A percentile compares a stretch with the other conserved stretches of the same genome.
Evolutionary conservation across 306 rosid species (phyloP).

Genomic region (Abrus precatorius): DNA sequence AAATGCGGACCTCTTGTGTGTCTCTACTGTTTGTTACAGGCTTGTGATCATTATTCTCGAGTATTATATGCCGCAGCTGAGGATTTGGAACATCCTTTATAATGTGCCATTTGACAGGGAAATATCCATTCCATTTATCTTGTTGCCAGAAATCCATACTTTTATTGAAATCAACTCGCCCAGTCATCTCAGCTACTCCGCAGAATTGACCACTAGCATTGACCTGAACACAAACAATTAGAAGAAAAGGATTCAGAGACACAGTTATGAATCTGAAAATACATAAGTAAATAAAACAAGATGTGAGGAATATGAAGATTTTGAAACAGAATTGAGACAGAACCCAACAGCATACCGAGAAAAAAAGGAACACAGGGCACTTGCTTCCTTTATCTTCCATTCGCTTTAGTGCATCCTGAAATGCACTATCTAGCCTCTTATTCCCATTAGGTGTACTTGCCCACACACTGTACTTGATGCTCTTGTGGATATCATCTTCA

Average conservation of each 20-base stretch:
- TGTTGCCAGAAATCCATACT: constrained; percentile 96
- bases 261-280: neutral
- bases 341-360: constrained; percentile 68
- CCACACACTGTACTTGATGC: constrained; percentile 89
- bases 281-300: constrained; percentile 2
- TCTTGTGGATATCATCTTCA: constrained; percentile 90
- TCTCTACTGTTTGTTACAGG: constrained; percentile 91
- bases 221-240: constrained; percentile 61
- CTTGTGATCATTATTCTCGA: constrained; percentile 85
- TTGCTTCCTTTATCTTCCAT: constrained; percentile 66
- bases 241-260: constrained; percentile 7
- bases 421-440: constrained; percentile 72
- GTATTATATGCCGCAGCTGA: constrained; percentile 79
- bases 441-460: constrained; percentile 91
- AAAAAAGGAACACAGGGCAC: constrained; percentile 79
- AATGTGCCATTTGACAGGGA: constrained; percentile 91
- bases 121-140: constrained; percentile 89
- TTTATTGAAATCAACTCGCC: constrained; percentile 75
- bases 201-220: constrained; percentile 95
- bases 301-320: neutral
- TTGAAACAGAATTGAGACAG: constrained; percentile 4
- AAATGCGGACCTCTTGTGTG: constrained; percentile 78
- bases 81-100: constrained; percentile 83
- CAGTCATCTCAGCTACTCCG: constrained; percentile 92
- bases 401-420: constrained; percentile 66